Evolutionary conservation across 2,329 filamentous ascomycete species (phyloP).

Genomic region (Penicillium sp.): DNA sequence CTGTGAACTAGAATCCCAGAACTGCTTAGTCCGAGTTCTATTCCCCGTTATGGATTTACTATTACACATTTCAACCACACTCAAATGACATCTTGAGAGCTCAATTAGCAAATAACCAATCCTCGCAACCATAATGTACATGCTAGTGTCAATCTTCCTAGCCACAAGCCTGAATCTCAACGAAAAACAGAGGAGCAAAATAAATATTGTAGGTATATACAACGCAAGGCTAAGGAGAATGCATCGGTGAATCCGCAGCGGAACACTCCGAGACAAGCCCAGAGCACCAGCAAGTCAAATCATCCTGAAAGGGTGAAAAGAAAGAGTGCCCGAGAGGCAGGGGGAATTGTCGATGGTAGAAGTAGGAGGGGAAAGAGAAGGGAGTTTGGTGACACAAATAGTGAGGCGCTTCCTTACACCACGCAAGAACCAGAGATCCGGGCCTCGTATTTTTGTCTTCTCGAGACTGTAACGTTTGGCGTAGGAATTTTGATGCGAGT

Average conservation of each 20-base stretch:
- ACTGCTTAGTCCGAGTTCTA: too few relatives aligned
- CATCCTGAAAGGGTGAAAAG: neutral
- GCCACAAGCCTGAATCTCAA: neutral
- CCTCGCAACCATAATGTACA: constrained; percentile 13
- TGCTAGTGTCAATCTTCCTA: neutral
- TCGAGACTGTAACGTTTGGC: constrained; percentile 7
- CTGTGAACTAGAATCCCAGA: too few relatives aligned
- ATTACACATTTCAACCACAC: neutral
- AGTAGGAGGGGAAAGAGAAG: neutral
- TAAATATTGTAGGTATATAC: constrained; percentile 10
- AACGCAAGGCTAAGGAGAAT: constrained; percentile 4
- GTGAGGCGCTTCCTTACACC: constrained; percentile 12
- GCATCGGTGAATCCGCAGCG: neutral
- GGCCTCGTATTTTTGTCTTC: constrained; percentile 18
- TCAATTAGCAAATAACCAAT: constrained; percentile 5
- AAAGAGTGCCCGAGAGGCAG: neutral
- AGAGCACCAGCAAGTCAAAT: neutral
- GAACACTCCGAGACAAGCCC: neutral
- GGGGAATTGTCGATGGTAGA: neutral
- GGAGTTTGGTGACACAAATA: constrained; percentile 1
- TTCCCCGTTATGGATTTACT: too few relatives aligned
- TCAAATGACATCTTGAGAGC: neutral
- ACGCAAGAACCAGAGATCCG: constrained; percentile 7
- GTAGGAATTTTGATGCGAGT: neutral
- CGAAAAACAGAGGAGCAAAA: neutral